Evolutionary conservation across 2,329 filamentous ascomycete species (phyloP).

Genomic region (Aphanoascus verrucosus): DNA sequence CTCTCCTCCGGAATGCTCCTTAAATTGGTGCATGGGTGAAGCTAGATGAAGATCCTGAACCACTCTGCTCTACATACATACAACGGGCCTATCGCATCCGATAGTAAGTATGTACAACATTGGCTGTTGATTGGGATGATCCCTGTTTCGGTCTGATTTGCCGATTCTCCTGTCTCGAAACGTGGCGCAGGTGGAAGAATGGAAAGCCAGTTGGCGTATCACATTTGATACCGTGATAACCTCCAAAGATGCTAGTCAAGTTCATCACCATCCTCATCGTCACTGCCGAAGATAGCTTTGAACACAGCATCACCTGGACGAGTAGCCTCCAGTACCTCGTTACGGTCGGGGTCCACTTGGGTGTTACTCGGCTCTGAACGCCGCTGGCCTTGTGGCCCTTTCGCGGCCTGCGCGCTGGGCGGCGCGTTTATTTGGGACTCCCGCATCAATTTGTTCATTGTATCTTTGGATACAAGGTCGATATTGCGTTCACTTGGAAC

Average conservation of each 20-base stretch:
- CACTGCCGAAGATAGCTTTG: slow-evolving; percentile 85
- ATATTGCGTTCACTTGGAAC: slow-evolving; percentile 28
- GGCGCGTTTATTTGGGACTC: slow-evolving; percentile 24
- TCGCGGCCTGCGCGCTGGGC: background rate
- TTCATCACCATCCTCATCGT: slow-evolving; percentile 54
- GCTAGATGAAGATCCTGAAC: no score
- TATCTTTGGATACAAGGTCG: slow-evolving; percentile 44
- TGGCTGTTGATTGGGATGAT: no score
- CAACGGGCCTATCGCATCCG: no score
- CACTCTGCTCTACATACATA: no score
- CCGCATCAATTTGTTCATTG: slow-evolving; percentile 46
- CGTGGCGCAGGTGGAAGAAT: no score
- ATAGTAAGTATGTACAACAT: no score
- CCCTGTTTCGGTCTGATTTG: no score
- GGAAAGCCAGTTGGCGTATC: background rate
- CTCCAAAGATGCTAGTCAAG: background rate
- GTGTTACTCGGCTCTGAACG: slow-evolving; percentile 16
- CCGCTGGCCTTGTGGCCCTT: slow-evolving; percentile 15
- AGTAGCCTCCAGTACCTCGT: slow-evolving; percentile 65
- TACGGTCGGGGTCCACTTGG: slow-evolving; percentile 59
- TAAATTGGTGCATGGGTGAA: no score
- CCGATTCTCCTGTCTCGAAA: no score
- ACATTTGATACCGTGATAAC: background rate
- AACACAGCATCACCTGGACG: slow-evolving; percentile 73
- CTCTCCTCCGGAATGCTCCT: no score